Evolutionary conservation across 164 flowering plant genomes (phyloP).

Genomic region (Nymphaea colorata): DNA sequence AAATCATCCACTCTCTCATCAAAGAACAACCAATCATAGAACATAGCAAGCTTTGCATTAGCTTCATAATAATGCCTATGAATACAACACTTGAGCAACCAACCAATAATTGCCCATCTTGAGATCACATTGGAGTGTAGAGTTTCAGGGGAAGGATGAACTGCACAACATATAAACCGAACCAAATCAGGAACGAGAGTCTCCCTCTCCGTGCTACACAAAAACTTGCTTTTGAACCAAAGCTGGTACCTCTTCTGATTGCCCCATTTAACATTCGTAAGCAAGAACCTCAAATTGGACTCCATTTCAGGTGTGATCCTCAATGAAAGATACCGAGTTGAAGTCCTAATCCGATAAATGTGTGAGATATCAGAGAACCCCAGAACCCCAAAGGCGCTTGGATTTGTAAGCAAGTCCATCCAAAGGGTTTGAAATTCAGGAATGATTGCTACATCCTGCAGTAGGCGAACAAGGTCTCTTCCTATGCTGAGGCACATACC

Average conservation of each 20-base stretch:
- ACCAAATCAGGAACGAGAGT: constrained; percentile 54
- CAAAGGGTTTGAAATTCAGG: constrained; percentile 60
- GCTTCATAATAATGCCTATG: constrained; percentile 41
- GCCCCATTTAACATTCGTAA: constrained; percentile 69
- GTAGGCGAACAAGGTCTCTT: constrained; percentile 62
- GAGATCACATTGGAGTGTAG: constrained; percentile 65
- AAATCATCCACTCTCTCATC: constrained; percentile 57
- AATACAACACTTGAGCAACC: constrained; percentile 59
- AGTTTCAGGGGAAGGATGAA: constrained; percentile 74
- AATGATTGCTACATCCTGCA: constrained; percentile 58
- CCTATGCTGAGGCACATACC: constrained; percentile 60
- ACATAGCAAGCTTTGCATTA: constrained; percentile 67
- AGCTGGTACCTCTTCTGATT: constrained; percentile 55
- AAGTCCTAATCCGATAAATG: constrained; percentile 43
- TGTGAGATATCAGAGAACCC: constrained; percentile 59
- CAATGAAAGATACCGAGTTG: constrained; percentile 54
- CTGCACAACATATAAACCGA: constrained; percentile 82
- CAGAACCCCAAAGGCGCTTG: constrained; percentile 25
- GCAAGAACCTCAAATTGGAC: constrained; percentile 62
- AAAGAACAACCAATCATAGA: constrained; percentile 94
- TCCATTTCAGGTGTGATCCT: constrained; percentile 84
- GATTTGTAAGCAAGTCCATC: constrained; percentile 53
- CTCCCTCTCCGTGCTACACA: constrained; percentile 42
- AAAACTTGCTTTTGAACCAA: constrained; percentile 76
- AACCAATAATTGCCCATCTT: constrained; percentile 94